Evolutionary conservation across 495 filamentous ascomycete genomes (phyloP).

Genomic region (Cladorrhinum samala): DNA sequence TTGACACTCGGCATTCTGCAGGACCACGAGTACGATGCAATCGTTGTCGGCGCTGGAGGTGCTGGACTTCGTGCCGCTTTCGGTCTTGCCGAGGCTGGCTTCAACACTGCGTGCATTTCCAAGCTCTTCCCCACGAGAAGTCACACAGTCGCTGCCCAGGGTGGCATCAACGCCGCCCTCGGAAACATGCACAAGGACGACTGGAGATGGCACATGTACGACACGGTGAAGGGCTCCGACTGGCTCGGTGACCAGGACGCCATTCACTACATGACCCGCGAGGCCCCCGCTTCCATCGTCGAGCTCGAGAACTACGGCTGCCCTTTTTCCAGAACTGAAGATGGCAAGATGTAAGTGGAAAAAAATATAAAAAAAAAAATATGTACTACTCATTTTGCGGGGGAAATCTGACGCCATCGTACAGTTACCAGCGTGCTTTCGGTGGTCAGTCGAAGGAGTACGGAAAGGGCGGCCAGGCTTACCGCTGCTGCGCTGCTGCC

Average conservation of each 20-base stretch:
- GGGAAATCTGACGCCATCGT: constrained; percentile 7
- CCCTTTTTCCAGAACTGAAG: constrained; percentile 95
- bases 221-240: constrained; percentile 97
- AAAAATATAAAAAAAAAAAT: constrained; percentile 20
- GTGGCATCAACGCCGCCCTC: constrained; percentile 92
- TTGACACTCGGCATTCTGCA: constrained; percentile 13
- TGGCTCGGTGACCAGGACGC: constrained; percentile 99
- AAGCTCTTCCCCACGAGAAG: constrained; percentile 95
- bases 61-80: constrained; percentile 92
- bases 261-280: constrained; percentile 98
- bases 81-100: constrained; percentile 92
- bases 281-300: constrained; percentile 84
- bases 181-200: constrained; percentile 88
- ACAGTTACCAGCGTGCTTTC: constrained; percentile 86
- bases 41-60: constrained; percentile 92
- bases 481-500: constrained; percentile 90
- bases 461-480: constrained; percentile 95
- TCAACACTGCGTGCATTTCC: constrained; percentile 97
- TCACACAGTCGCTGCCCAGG: constrained; percentile 93
- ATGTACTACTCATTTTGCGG: not conserved
- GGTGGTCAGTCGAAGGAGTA: constrained; percentile 93
- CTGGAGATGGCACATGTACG: constrained; percentile 99
- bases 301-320: constrained; percentile 97
- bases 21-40: constrained; percentile 65
- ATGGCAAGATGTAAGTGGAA: constrained; percentile 72